Conservation (phyloP, 140 eudicot genomes). For the Erigeron philadelphicus region DNA sequence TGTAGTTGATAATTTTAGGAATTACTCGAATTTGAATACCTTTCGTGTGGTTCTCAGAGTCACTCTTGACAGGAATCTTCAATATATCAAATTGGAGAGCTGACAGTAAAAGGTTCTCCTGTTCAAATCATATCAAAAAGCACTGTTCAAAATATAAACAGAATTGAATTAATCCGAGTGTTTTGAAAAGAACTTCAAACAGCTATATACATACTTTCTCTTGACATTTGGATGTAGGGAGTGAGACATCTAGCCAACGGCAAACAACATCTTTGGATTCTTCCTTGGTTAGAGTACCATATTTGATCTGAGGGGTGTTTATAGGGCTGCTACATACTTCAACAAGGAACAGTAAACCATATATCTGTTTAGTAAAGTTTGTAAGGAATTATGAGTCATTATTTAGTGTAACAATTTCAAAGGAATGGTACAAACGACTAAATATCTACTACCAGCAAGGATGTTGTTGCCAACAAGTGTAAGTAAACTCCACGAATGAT, state of each 20-base stretch:
- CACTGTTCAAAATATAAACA: not conserved
- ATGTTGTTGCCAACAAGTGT: constrained; percentile 70
- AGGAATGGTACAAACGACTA: not conserved
- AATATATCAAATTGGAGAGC: constrained; percentile 53
- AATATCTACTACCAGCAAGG: constrained; percentile 62
- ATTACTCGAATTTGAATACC: constrained; percentile 37
- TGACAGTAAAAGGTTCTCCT: constrained; percentile 64
- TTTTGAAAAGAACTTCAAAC: constrained; percentile 16
- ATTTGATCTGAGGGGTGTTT: constrained; percentile 72
- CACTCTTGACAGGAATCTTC: constrained; percentile 57
- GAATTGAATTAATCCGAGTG: not conserved
- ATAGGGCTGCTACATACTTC: constrained; percentile 77
- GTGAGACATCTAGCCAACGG: constrained; percentile 72
- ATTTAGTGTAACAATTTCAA: not conserved
- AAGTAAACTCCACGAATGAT: constrained; percentile 78
- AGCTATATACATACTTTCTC: constrained; percentile 47
- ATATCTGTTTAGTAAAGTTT: not conserved
- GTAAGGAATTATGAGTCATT: not conserved
- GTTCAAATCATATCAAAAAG: constrained; percentile 27
- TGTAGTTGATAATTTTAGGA: not conserved
- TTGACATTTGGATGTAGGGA: constrained; percentile 57
- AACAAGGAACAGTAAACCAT: constrained; percentile 15
- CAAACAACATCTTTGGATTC: constrained; percentile 47
- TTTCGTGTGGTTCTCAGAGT: constrained; percentile 43
- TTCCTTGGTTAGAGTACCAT: constrained; percentile 46